Percentiles rank a stretch among this genome's conserved stretches.
These are phyloP conservation scores for Elsinoe fawcettii DNA, from an alignment of 2,329 filamentous ascomycete species.

Conservation along the genomic window DNA sequence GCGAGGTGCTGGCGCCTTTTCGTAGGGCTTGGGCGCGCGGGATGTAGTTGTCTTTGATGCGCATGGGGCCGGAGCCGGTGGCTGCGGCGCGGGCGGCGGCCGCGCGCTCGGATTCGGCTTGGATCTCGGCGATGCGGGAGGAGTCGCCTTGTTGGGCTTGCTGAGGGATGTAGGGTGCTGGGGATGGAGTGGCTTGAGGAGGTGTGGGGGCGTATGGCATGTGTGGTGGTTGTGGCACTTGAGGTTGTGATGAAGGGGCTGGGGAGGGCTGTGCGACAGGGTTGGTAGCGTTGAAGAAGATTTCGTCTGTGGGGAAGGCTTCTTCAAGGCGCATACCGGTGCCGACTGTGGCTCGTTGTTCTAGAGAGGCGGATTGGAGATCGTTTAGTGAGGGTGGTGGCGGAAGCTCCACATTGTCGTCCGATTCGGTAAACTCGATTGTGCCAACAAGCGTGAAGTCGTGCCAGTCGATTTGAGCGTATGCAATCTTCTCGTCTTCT, in stretches of 20 bases:
- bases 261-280: slow-evolving; percentile 23
- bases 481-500: slow-evolving; percentile 67
- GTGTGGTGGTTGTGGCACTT: slow-evolving; percentile 24
- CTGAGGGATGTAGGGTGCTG: slow-evolving; percentile 17
- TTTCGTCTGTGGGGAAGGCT: slow-evolving; percentile 41
- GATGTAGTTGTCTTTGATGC: slow-evolving; percentile 89
- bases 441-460: slow-evolving; percentile 96
- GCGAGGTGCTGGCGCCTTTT: slow-evolving; percentile 56
- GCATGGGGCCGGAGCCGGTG: slow-evolving; percentile 62
- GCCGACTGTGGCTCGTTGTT: slow-evolving; percentile 88
- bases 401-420: slow-evolving; percentile 78
- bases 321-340: slow-evolving; percentile 80
- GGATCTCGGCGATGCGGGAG: slow-evolving; percentile 24
- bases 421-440: slow-evolving; percentile 80
- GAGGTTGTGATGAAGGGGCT: slow-evolving; percentile 20
- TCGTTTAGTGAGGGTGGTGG: slow-evolving; percentile 85
- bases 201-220: slow-evolving; percentile 23
- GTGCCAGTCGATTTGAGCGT: slow-evolving; percentile 93
- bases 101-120: slow-evolving; percentile 51
- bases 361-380: slow-evolving; percentile 85
- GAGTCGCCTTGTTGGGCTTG: slow-evolving; percentile 32
- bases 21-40: slow-evolving; percentile 70
- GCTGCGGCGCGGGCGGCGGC: slow-evolving; percentile 66
- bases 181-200: slow-evolving; percentile 21
- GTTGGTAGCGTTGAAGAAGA: slow-evolving; percentile 29